These are phyloP conservation scores for Skeletonema menzelii DNA, from an alignment of 108 stramenopile genomes.

Conservation along the genomic window DNA sequence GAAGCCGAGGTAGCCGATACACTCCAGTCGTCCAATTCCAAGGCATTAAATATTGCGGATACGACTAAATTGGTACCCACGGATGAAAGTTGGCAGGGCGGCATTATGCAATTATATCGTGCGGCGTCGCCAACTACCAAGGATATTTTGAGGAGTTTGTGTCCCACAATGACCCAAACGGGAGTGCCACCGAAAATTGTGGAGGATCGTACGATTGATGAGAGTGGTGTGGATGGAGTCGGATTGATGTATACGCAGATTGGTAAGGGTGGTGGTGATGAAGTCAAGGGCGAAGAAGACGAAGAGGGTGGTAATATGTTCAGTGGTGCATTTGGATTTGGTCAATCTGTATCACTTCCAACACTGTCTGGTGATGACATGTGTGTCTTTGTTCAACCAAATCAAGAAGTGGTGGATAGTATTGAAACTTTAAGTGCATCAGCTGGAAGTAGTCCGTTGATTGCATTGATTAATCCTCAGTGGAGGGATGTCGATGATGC, in stretches of 20 bases:
- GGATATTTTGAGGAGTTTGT: constrained; percentile 59
- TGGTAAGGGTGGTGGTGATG: constrained; percentile 6
- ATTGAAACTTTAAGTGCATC: constrained; percentile 54
- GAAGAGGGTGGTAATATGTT: background rate
- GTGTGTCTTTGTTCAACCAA: constrained; percentile 81
- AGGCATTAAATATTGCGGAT: background rate
- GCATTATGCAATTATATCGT: constrained; percentile 88
- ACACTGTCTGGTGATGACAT: constrained; percentile 59
- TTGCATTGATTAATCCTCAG: constrained; percentile 83
- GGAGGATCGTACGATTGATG: constrained; percentile 86
- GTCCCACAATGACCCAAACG: constrained; percentile 33
- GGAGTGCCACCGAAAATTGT: constrained; percentile 73
- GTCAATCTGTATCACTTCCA: constrained; percentile 24
- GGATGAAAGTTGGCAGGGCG: constrained; percentile 93
- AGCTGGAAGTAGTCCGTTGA: constrained; percentile 12
- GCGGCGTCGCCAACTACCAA: constrained; percentile 63
- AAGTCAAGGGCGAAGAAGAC: background rate
- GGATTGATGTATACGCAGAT: constrained; percentile 71
- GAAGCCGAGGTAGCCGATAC: constrained; percentile 66
- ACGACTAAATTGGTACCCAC: constrained; percentile 68
- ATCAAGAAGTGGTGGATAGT: constrained; percentile 68
- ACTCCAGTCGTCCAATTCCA: constrained; percentile 6
- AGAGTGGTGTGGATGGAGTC: constrained; percentile 89
- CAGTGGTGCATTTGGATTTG: constrained; percentile 23
- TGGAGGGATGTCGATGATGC: constrained; percentile 90